phyloP scores from a whole-genome alignment of 1,284 basidiomycete species.

The Puccinia polysora region DNA sequence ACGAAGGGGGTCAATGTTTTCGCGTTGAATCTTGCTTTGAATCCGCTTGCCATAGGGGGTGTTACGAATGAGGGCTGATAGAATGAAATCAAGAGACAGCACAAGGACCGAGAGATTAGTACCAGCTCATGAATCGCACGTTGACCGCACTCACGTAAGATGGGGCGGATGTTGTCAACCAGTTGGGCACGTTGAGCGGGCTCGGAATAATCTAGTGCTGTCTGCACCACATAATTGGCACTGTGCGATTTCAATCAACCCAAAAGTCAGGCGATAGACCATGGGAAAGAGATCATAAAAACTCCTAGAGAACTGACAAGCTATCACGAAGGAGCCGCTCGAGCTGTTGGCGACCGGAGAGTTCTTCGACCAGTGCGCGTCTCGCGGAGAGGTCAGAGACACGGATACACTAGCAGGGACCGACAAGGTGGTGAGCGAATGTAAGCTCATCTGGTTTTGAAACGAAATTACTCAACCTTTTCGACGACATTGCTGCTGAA shows the following conservation, averaged over 20 bases:
- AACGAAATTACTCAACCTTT: slow-evolving; percentile 60
- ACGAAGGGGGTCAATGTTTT: slow-evolving; percentile 45
- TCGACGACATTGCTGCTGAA: slow-evolving; percentile 94
- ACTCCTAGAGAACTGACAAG: slow-evolving; percentile 60
- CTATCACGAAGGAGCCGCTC: slow-evolving; percentile 85
- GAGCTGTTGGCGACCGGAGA: slow-evolving; percentile 85
- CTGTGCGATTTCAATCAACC: neutral
- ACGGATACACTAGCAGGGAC: slow-evolving; percentile 94
- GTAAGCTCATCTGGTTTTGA: neutral
- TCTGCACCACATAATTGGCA: slow-evolving; percentile 58
- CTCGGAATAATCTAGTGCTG: slow-evolving; percentile 90
- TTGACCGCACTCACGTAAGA: slow-evolving; percentile 61
- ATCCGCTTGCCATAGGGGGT: slow-evolving; percentile 97
- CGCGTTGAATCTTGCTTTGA: slow-evolving; percentile 79
- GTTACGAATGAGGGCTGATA: slow-evolving; percentile 76
- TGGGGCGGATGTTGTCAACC: slow-evolving; percentile 92
- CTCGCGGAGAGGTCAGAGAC: slow-evolving; percentile 91
- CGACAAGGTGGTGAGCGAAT: slow-evolving; percentile 45
- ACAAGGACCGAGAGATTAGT: neutral
- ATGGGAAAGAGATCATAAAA: slow-evolving; percentile 2
- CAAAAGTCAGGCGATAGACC: neutral
- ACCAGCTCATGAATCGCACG: too few relatives aligned
- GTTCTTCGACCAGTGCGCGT: slow-evolving; percentile 90
- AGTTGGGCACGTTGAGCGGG: slow-evolving; percentile 72
- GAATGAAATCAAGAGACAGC: neutral